Conservation (phyloP, 805 yeast species). For the Starmera pachycereana region DNA sequence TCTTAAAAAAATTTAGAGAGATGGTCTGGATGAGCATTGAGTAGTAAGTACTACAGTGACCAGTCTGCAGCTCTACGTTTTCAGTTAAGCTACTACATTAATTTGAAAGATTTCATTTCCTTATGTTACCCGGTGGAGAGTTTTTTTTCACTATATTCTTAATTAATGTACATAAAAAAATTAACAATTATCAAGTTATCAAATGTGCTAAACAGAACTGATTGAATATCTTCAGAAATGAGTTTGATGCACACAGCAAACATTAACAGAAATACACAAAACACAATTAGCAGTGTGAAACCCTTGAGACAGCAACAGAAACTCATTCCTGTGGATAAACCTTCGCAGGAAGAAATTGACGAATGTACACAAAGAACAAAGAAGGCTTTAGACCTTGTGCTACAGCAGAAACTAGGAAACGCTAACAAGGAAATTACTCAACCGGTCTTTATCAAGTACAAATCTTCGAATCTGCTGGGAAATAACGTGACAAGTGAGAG, state of each 20-base stretch:
- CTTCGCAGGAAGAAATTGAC: conserved; percentile 34
- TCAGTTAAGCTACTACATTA: no score
- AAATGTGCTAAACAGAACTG: not conserved
- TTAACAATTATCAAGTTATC: no score
- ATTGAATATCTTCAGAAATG: no score
- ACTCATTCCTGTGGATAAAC: conserved; percentile 30
- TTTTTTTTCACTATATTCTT: no score
- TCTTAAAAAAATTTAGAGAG: no score
- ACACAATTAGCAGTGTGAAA: conserved; percentile 45
- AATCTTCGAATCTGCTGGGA: conserved; percentile 28
- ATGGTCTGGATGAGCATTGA: no score
- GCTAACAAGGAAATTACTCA: conserved; percentile 19
- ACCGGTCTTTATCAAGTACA: conserved; percentile 35
- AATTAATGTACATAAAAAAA: no score
- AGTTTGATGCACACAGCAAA: conserved; percentile 2
- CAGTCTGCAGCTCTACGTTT: no score
- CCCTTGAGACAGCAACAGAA: conserved; percentile 44
- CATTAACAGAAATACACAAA: conserved; percentile 21
- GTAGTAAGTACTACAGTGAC: no score
- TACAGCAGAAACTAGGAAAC: conserved; percentile 30
- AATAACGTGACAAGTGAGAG: conserved; percentile 26
- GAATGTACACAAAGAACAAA: conserved; percentile 46
- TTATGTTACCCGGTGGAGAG: no score
- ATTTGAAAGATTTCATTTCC: no score
- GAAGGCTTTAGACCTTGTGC: conserved; percentile 39